Evolutionary conservation across 73 alveolate genomes (phyloP).

Genomic region (Paramecium bursaria): DNA sequence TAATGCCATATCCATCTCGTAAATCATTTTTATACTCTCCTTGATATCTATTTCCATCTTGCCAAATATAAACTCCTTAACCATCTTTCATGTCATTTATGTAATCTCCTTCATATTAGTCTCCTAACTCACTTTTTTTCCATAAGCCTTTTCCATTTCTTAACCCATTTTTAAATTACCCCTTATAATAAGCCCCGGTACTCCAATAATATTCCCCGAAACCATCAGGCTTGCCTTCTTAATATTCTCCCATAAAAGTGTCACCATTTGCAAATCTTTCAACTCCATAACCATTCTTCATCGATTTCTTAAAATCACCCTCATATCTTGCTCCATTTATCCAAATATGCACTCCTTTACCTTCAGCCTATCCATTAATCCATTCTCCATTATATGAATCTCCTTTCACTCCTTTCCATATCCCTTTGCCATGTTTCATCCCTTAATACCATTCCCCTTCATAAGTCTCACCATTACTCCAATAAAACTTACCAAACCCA

Average conservation of each 20-base stretch:
- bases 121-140: constrained; percentile 68
- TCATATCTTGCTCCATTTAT: constrained; percentile 78
- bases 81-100: constrained; percentile 66
- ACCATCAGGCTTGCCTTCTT: constrained; percentile 81
- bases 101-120: constrained; percentile 76
- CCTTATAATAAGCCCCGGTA: constrained; percentile 67
- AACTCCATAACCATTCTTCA: constrained; percentile 79
- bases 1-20: constrained; percentile 62
- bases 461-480: constrained; percentile 35
- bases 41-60: constrained; percentile 60
- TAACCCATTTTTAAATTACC: constrained; percentile 74
- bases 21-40: constrained; percentile 63
- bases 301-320: constrained; percentile 75
- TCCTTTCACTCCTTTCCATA: constrained; percentile 71
- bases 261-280: constrained; percentile 80
- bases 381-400: constrained; percentile 69
- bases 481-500: constrained; percentile 41
- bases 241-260: constrained; percentile 74
- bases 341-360: constrained; percentile 68
- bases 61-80: constrained; percentile 63
- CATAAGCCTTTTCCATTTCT: constrained; percentile 80
- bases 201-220: constrained; percentile 68
- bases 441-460: constrained; percentile 40
- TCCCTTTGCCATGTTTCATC: constrained; percentile 28
- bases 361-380: constrained; percentile 65